Conservation (phyloP, 495 filamentous ascomycete genomes). For the Glonium stellatum region DNA sequence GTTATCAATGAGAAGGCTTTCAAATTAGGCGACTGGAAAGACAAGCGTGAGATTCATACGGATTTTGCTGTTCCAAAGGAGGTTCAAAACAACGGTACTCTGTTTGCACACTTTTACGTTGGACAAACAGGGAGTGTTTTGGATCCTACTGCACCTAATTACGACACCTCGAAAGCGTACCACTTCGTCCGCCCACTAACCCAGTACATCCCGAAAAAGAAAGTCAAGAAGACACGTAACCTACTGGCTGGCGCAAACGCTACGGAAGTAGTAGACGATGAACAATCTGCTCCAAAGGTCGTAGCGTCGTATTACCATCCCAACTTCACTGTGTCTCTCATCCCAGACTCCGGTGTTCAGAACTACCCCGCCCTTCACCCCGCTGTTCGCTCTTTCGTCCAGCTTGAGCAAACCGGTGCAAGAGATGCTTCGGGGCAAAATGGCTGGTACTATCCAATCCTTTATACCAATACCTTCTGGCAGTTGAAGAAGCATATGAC, state of each 20-base stretch:
- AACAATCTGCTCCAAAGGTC: conserved; percentile 57
- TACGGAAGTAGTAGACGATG: conserved; percentile 32
- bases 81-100: conserved; percentile 85
- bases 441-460: conserved; percentile 92
- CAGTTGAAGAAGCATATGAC: conserved; percentile 87
- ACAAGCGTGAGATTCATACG: conserved; percentile 71
- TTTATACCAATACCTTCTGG: conserved; percentile 96
- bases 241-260: conserved; percentile 59
- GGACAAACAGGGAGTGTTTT: conserved; percentile 63
- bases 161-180: conserved; percentile 65
- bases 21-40: conserved; percentile 70
- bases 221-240: conserved; percentile 82
- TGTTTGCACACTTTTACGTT: conserved; percentile 91
- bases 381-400: conserved; percentile 66
- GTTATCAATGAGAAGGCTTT: conserved; percentile 77
- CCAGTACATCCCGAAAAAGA: conserved; percentile 87
- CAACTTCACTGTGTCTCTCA: conserved; percentile 82
- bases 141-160: conserved; percentile 65
- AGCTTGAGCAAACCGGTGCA: conserved; percentile 64
- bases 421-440: conserved; percentile 78
- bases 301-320: conserved; percentile 83
- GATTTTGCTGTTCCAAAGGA: conserved; percentile 66
- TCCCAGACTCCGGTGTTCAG: conserved; percentile 69
- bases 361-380: conserved; percentile 62
- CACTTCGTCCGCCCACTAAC: conserved; percentile 82